Evolutionary conservation across 352 stramenopile species (phyloP).

Genomic region (Pythium phragmitis): DNA sequence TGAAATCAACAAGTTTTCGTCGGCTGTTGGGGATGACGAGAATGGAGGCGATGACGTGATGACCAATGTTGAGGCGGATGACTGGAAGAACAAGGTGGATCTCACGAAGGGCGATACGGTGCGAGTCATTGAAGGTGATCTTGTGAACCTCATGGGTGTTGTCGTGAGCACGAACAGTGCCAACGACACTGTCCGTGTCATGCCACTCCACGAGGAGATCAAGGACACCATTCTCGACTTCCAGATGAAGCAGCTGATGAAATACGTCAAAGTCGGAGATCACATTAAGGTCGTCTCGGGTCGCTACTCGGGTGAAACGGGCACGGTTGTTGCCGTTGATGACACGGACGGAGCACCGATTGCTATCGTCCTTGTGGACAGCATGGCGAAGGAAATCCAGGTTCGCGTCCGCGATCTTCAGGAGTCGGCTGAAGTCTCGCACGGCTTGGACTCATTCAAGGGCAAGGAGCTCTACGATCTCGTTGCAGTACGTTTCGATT

Average conservation of each 20-base stretch:
- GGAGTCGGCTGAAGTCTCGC: conserved; percentile 87
- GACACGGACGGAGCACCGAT: conserved; percentile 80
- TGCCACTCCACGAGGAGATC: conserved; percentile 90
- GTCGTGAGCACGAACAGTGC: conserved; percentile 87
- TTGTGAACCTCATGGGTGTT: conserved; percentile 90
- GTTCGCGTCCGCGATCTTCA: conserved; percentile 89
- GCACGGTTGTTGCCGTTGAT: conserved; percentile 87
- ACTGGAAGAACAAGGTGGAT: conserved; percentile 89
- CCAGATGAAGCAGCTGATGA: conserved; percentile 88
- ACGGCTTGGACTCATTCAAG: conserved; percentile 88
- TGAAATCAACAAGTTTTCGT: conserved; percentile 88
- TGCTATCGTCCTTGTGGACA: conserved; percentile 88
- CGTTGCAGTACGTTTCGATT: conserved; percentile 52
- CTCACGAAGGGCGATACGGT: conserved; percentile 90
- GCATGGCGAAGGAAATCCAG: conserved; percentile 90
- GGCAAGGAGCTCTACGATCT: conserved; percentile 90
- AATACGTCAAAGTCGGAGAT: conserved; percentile 90
- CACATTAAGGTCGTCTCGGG: conserved; percentile 91
- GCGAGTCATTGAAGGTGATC: conserved; percentile 83
- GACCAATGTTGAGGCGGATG: conserved; percentile 69
- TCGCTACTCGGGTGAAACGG: conserved; percentile 87
- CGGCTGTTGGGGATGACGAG: conserved; percentile 62
- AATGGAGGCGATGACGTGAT: conserved; percentile 65
- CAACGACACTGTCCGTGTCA: conserved; percentile 87
- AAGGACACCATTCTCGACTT: conserved; percentile 91